These are phyloP conservation scores for Pyrenophora tritici-repentis DNA, from an alignment of 2,329 filamentous ascomycete genomes.

Conservation along the genomic window DNA sequence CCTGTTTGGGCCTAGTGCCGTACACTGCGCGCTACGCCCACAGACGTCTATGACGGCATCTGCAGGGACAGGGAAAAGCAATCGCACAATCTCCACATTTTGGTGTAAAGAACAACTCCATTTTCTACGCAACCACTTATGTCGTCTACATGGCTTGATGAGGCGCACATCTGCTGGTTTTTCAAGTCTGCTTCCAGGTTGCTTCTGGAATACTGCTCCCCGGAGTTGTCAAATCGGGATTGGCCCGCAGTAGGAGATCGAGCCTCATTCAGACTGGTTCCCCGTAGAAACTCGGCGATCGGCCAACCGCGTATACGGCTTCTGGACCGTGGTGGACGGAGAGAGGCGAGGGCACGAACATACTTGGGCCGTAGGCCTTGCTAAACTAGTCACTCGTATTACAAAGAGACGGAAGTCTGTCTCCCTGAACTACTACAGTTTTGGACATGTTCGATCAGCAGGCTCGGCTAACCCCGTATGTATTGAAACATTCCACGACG, in stretches of 20 bases:
- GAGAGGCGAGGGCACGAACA: background rate
- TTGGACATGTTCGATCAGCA: background rate
- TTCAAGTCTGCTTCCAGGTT: too few relatives aligned
- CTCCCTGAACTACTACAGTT: background rate
- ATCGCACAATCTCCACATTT: too few relatives aligned
- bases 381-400: constrained; percentile 3
- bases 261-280: background rate
- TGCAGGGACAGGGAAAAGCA: too few relatives aligned
- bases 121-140: too few relatives aligned
- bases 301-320: background rate
- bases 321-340: background rate
- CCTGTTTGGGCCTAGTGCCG: too few relatives aligned
- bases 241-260: background rate
- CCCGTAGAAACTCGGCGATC: background rate
- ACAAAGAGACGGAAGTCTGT: background rate
- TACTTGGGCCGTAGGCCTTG: constrained; percentile 1
- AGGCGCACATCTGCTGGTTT: background rate
- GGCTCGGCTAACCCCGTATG: background rate
- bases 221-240: too few relatives aligned
- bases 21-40: too few relatives aligned
- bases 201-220: too few relatives aligned
- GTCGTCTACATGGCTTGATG: background rate
- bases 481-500: constrained; percentile 9
- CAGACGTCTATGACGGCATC: too few relatives aligned
- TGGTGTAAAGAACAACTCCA: too few relatives aligned